phyloP scores from a whole-genome alignment of 108 stramenopile species.

The Pseudonitzschia delicatissima region DNA sequence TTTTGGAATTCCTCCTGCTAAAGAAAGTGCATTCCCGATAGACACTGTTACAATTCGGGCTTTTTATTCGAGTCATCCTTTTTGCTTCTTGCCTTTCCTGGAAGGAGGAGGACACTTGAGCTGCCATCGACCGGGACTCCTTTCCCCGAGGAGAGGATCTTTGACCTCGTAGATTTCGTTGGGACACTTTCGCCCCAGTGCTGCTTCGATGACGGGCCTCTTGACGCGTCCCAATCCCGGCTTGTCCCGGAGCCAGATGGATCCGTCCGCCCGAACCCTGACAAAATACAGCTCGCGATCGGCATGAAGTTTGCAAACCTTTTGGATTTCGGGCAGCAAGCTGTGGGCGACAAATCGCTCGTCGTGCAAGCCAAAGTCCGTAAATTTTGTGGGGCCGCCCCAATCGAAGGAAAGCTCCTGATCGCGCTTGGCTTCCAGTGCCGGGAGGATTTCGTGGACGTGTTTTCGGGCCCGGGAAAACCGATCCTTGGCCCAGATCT shows the following conservation, averaged over 20 bases:
- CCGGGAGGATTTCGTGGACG: constrained; percentile 1
- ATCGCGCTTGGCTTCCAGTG: background rate
- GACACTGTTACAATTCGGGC: no score
- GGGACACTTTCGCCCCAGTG: background rate
- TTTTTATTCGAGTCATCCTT: no score
- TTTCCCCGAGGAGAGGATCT: background rate
- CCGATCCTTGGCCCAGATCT: constrained; percentile 59
- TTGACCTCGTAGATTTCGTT: background rate
- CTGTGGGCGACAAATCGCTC: constrained; percentile 7
- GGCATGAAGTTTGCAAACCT: background rate
- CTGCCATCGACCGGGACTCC: background rate
- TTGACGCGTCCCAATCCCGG: background rate
- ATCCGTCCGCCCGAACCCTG: constrained; percentile 11
- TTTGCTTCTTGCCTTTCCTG: no score
- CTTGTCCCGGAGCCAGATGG: constrained; percentile 12
- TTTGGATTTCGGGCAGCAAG: background rate
- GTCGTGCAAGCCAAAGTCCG: constrained; percentile 11
- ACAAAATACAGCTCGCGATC: constrained; percentile 10
- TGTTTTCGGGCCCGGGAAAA: constrained; percentile 19
- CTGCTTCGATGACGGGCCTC: background rate
- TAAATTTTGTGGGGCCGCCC: constrained; percentile 5
- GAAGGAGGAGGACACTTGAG: background rate
- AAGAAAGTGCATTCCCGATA: no score
- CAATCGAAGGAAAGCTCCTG: background rate
- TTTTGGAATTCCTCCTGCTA: no score